Conservation (phyloP, 768 basidiomycete genomes). For the Phlebiopsis gigantea region DNA sequence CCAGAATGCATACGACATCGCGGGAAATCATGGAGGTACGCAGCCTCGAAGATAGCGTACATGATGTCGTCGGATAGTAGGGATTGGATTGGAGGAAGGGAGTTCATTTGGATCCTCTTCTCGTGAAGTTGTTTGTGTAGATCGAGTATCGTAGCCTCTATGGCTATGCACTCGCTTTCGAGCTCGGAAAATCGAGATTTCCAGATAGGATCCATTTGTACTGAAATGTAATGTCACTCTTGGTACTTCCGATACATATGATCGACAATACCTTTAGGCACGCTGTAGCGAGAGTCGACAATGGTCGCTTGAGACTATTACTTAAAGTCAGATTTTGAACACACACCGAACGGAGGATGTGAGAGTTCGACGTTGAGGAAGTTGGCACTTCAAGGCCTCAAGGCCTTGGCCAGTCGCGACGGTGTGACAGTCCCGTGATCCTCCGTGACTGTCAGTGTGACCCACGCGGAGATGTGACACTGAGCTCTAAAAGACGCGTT, state of each 20-base stretch:
- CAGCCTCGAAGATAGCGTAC: background rate
- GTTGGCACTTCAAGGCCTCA: too few species aligned
- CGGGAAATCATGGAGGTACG: background rate
- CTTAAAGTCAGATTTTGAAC: too few species aligned
- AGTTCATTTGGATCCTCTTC: background rate
- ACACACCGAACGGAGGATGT: too few species aligned
- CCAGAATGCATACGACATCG: background rate
- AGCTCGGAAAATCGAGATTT: background rate
- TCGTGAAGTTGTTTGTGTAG: background rate
- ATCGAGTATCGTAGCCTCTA: background rate
- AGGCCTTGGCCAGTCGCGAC: too few species aligned
- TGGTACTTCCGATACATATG: too few species aligned
- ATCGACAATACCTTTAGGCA: too few species aligned
- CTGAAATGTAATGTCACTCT: too few species aligned
- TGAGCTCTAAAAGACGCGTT: conserved; percentile 1
- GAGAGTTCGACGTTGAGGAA: background rate
- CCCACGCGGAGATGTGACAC: background rate
- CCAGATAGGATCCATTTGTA: background rate
- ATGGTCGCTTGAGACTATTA: too few species aligned
- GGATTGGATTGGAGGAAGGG: background rate
- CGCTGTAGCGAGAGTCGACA: too few species aligned
- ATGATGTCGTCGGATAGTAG: conserved; percentile 1
- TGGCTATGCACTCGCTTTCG: background rate
- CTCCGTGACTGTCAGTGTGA: background rate
- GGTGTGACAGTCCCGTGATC: background rate